These are phyloP conservation scores for Plantago lanceolata DNA, from an alignment of 305 asterid species.

Conservation along the genomic window DNA sequence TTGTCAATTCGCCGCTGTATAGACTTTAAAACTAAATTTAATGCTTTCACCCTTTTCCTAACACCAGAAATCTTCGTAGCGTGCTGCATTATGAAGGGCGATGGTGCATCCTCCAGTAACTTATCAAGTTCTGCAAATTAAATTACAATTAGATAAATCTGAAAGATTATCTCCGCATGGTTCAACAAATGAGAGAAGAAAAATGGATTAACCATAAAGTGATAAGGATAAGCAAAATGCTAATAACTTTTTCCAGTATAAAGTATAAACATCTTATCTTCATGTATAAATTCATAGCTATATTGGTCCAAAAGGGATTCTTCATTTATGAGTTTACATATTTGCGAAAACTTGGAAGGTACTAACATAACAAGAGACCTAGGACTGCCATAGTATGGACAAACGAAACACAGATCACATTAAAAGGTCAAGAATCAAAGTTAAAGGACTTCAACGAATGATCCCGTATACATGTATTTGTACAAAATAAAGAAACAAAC, in stretches of 20 bases:
- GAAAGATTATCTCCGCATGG: background rate
- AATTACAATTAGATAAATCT: slow-evolving; percentile 13
- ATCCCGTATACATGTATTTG: no score
- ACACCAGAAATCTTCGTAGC: slow-evolving; percentile 68
- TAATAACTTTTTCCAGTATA: background rate
- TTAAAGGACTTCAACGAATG: no score
- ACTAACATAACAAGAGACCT: no score
- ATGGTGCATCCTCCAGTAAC: slow-evolving; percentile 83
- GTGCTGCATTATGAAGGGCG: slow-evolving; percentile 76
- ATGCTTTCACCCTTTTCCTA: slow-evolving; percentile 56
- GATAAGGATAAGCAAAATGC: background rate
- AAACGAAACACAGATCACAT: no score
- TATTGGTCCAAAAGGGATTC: background rate
- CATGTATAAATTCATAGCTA: background rate
- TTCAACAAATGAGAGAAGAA: background rate
- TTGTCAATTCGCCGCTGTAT: slow-evolving; percentile 64
- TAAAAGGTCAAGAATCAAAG: no score
- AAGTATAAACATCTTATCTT: no score
- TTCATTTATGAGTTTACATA: no score
- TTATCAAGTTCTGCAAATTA: slow-evolving; percentile 75
- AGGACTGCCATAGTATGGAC: no score
- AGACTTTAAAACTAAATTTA: slow-evolving; percentile 67
- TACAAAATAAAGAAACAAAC: no score
- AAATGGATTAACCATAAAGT: background rate
- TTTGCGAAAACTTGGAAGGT: background rate